These are phyloP conservation scores for Fistulifera solaris DNA, from an alignment of 108 stramenopile species.

Conservation along the genomic window DNA sequence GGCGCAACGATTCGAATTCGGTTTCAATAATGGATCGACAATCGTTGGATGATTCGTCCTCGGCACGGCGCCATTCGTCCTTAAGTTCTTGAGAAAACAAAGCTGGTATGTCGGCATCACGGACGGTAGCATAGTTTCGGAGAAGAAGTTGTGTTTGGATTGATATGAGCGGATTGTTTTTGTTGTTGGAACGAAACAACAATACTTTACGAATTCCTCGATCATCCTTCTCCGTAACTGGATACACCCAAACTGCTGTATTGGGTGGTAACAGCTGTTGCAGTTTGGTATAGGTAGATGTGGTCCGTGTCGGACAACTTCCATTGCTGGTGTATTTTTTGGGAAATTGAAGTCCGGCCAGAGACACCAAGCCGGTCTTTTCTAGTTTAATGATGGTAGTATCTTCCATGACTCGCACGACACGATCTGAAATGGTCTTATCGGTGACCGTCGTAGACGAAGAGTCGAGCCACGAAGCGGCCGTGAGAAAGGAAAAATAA, in stretches of 20 bases:
- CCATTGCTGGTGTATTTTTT: conserved; percentile 9
- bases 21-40: conserved; percentile 12
- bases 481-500: too few species aligned
- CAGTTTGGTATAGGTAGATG: conserved; percentile 31
- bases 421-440: conserved; percentile 17
- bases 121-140: conserved; percentile 25
- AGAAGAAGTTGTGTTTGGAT: conserved; percentile 36
- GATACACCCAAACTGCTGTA: conserved; percentile 6
- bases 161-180: conserved; percentile 9
- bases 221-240: conserved; percentile 9
- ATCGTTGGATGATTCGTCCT: conserved; percentile 24
- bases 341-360: conserved; percentile 34
- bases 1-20: conserved; percentile 46
- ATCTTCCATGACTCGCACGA: conserved; percentile 41
- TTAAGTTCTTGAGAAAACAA: conserved; percentile 1
- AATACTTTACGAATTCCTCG: neutral
- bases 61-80: conserved; percentile 19
- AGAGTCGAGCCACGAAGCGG: neutral
- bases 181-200: conserved; percentile 3
- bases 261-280: conserved; percentile 29
- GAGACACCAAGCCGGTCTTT: conserved; percentile 27
- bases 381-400: conserved; percentile 33
- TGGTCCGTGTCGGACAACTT: conserved; percentile 34
- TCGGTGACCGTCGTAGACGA: neutral
- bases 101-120: conserved; percentile 2